These are phyloP conservation scores for Xylaria nigripes DNA, from an alignment of 495 filamentous ascomycete species.

Conservation along the genomic window DNA sequence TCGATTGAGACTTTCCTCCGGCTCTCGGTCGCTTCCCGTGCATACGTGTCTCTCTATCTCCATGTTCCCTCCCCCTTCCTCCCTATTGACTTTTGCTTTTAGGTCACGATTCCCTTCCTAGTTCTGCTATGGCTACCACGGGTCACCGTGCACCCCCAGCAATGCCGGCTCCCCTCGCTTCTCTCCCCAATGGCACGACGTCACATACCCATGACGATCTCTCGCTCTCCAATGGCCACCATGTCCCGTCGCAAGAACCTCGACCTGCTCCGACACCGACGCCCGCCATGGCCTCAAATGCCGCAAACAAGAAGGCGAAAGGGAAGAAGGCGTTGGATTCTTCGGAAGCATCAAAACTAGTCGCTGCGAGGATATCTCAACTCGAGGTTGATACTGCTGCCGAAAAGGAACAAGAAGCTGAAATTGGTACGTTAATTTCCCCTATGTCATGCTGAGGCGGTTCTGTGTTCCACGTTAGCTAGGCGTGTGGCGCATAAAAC, in stretches of 20 bases:
- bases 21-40: neutral
- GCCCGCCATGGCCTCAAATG: slow-evolving; percentile 29
- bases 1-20: neutral
- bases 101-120: slow-evolving; percentile 13
- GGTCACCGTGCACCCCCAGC: slow-evolving; percentile 23
- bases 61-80: neutral
- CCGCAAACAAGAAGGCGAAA: slow-evolving; percentile 58
- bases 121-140: slow-evolving; percentile 22
- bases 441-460: slow-evolving; percentile 7
- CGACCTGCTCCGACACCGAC: slow-evolving; percentile 36
- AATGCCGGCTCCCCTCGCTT: slow-evolving; percentile 22
- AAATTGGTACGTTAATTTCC: slow-evolving; percentile 72
- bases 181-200: slow-evolving; percentile 17
- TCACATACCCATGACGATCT: slow-evolving; percentile 19
- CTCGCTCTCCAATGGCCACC: slow-evolving; percentile 28
- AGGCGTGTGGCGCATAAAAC: neutral
- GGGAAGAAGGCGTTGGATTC: slow-evolving; percentile 64
- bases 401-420: slow-evolving; percentile 89
- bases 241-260: slow-evolving; percentile 30
- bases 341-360: slow-evolving; percentile 77
- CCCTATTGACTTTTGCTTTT: neutral
- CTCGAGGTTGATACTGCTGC: slow-evolving; percentile 85
- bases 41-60: neutral
- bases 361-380: slow-evolving; percentile 91
- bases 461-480: neutral